Evolutionary conservation across 345 rosid genomes (phyloP), one percentile per base, ranked within the genome.

Genomic region (Syzygium jambos): DNA sequence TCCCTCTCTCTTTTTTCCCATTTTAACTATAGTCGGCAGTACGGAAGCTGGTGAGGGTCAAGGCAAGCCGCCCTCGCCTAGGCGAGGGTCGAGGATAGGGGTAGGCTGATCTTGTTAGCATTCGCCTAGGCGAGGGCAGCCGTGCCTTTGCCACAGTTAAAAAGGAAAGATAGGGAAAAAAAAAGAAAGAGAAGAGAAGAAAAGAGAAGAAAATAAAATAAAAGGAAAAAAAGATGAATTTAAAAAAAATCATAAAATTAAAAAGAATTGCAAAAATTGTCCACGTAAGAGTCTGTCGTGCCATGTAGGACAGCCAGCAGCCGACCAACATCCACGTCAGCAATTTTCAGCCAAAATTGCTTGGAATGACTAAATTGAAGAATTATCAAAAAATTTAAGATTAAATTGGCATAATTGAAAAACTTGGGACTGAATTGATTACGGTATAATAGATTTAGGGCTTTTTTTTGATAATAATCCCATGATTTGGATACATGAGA

Each of bases 401-500:
- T 2, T 56, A 56, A 56, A 56, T 56, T 56, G 12, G 12, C 9
- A 56, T 23, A 56, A 22, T 22, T 23, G 10, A 56, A 56, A 56
- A 0, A 56, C 9, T 56, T 23, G 23, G 9, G 12, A 56, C 5
- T 9, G 0, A 56, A 56, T 56, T 56, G 2, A 9, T 5, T 22
- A 56, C 9, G 3, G 11, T 23, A 56, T 0, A 1, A 21, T 2
- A 56, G 2, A n/a, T n/a, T n/a, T n/a, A n/a, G n/a, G n/a, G n/a
- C n/a, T n/a, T n/a, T n/a, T n/a, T n/a, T n/a, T n/a, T n/a, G n/a
- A 22, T 11, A 56, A 56, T 56, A 22, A 22, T 23, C 23, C n/a
- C 61, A 56, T 0, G 61, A 56, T 56, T 8, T 56, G n/a, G 23
- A 56, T 56, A 56, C 61, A 55, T 55, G 27, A 55, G 43, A 41